Conservation (phyloP, 768 basidiomycete genomes). For the Macrolepiota albuminosa region DNA sequence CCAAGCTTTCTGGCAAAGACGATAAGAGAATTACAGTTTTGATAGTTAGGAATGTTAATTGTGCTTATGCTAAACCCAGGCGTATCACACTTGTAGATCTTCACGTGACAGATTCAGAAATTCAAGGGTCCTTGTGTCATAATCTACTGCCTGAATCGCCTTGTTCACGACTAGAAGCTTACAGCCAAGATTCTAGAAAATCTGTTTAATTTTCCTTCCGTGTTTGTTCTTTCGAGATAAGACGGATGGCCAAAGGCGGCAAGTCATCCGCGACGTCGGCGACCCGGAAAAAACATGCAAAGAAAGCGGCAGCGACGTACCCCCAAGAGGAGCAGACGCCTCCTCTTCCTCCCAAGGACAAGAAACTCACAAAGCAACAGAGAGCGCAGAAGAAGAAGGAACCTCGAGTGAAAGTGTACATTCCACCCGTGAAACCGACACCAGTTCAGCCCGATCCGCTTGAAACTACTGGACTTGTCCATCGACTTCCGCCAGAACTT, state of each 20-base stretch:
- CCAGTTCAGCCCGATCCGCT: slow-evolving; percentile 79
- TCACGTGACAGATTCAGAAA: background rate
- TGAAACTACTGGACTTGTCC: slow-evolving; percentile 75
- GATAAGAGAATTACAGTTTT: too few relatives aligned
- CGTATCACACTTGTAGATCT: too few relatives aligned
- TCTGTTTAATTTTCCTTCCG: background rate
- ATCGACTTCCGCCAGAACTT: slow-evolving; percentile 72
- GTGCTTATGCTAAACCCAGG: too few relatives aligned
- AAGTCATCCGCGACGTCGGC: slow-evolving; percentile 82
- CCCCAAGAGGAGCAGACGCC: slow-evolving; percentile 29
- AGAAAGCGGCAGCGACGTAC: slow-evolving; percentile 36
- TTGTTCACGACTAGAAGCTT: background rate
- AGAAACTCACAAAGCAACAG: slow-evolving; percentile 47
- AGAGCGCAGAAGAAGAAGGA: slow-evolving; percentile 61
- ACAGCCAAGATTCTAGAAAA: background rate
- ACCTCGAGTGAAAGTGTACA: slow-evolving; percentile 80
- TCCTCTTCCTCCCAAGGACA: slow-evolving; percentile 31
- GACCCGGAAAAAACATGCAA: slow-evolving; percentile 92
- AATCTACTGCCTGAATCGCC: background rate
- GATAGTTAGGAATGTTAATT: too few relatives aligned
- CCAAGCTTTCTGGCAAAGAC: too few relatives aligned
- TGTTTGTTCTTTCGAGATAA: background rate
- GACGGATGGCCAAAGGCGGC: slow-evolving; percentile 34
- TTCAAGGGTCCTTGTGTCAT: background rate
- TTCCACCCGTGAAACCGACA: slow-evolving; percentile 77